Percentiles rank a stretch among this genome's conserved stretches.
Evolutionary conservation across 495 filamentous ascomycete species (phyloP).

Genomic region (Aspergillus biplanus): DNA sequence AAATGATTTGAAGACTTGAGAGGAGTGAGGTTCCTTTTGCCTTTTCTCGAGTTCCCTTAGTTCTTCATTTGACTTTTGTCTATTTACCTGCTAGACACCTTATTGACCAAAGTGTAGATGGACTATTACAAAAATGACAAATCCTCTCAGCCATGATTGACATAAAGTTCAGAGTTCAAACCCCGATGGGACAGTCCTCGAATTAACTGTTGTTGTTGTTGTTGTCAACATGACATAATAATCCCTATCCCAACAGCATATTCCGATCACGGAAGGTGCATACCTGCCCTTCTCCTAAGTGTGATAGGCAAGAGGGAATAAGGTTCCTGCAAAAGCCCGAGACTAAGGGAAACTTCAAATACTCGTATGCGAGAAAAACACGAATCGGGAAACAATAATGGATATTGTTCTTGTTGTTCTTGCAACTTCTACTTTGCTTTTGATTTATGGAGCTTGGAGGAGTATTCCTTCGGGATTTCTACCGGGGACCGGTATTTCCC

Average conservation of each 20-base stretch:
- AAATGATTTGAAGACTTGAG: not conserved
- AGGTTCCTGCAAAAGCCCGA: slow-evolving; percentile 1
- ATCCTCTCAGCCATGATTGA: not conserved
- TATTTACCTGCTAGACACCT: not conserved
- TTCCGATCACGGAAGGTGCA: not conserved
- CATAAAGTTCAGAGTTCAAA: no score
- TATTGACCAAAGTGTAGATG: not conserved
- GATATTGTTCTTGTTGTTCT: not conserved
- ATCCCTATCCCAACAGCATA: not conserved
- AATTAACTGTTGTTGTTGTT: no score
- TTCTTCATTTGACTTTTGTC: not conserved
- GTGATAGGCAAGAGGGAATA: not conserved
- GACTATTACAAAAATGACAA: not conserved
- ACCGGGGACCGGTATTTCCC: not conserved
- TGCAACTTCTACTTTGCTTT: not conserved
- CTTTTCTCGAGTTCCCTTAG: not conserved
- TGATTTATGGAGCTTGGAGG: not conserved
- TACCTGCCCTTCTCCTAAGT: not conserved
- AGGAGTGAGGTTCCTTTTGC: not conserved
- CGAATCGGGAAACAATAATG: not conserved
- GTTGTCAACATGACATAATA: not conserved
- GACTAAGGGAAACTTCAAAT: not conserved
- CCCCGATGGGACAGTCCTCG: no score
- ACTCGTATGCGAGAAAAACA: not conserved
- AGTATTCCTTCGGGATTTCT: not conserved